phyloP scores from a whole-genome alignment of 345 rosid genomes.

The Lagerstroemia speciosa region DNA sequence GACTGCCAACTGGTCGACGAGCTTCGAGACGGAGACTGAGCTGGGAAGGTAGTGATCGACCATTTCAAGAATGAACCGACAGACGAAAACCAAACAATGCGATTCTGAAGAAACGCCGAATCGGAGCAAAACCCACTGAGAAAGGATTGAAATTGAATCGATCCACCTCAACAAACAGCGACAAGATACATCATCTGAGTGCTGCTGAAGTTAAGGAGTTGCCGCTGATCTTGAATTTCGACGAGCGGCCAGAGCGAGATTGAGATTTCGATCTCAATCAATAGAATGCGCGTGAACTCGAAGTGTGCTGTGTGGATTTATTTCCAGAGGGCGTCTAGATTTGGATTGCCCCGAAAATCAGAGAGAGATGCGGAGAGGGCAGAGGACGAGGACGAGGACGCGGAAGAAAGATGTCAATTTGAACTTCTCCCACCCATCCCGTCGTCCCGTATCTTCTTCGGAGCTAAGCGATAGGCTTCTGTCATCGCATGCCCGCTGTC shows the following conservation, averaged over 20 bases:
- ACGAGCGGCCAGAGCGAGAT: background rate
- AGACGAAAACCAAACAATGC: conserved; percentile 6
- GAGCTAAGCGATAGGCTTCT: no score
- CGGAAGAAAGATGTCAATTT: no score
- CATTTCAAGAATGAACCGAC: conserved; percentile 49
- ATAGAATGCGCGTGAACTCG: background rate
- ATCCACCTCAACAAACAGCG: conserved; percentile 24
- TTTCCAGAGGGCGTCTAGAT: no score
- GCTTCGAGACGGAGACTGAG: conserved; percentile 78
- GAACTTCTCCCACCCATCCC: no score
- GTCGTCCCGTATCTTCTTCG: no score
- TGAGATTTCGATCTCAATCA: background rate
- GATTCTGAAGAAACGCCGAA: conserved; percentile 8
- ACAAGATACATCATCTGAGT: conserved; percentile 5
- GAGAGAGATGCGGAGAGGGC: no score
- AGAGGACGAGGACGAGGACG: no score
- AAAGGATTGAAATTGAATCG: conserved; percentile 22
- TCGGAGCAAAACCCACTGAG: conserved; percentile 20
- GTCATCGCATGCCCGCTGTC: no score
- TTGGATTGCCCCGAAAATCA: no score
- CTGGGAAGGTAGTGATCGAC: conserved; percentile 45
- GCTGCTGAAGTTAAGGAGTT: conserved; percentile 3
- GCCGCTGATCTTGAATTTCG: background rate
- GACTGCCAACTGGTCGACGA: conserved; percentile 51
- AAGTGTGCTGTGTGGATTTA: background rate